phyloP scores from a whole-genome alignment of 495 filamentous ascomycete genomes.

The Darksidea phi region DNA sequence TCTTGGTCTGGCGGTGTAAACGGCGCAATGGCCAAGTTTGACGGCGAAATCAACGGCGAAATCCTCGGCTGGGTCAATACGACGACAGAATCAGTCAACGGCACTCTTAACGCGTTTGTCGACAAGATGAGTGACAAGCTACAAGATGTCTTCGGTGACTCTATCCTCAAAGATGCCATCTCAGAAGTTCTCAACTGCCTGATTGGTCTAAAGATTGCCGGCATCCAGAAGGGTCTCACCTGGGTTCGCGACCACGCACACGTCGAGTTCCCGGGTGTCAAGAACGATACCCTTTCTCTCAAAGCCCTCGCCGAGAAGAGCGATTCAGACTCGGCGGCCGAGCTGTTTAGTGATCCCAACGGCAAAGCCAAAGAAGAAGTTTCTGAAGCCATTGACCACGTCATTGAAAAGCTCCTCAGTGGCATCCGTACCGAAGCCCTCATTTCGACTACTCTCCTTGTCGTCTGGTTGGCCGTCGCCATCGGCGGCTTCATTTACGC shows the following conservation, averaged over 20 bases:
- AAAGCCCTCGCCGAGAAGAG: constrained; percentile 67
- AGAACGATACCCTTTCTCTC: constrained; percentile 77
- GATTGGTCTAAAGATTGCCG: constrained; percentile 43
- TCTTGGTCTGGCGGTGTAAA: constrained; percentile 80
- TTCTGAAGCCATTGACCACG: constrained; percentile 65
- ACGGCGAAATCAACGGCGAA: constrained; percentile 74
- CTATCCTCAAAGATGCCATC: constrained; percentile 70
- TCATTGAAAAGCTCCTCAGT: constrained; percentile 61
- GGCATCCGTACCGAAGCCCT: constrained; percentile 71
- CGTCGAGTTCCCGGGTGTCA: constrained; percentile 73
- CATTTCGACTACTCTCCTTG: constrained; percentile 67
- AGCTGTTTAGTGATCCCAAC: constrained; percentile 72
- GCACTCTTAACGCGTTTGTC: constrained; percentile 80
- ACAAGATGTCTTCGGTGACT: constrained; percentile 75
- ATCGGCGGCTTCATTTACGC: constrained; percentile 71
- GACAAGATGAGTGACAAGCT: constrained; percentile 68
- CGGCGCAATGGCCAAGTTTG: constrained; percentile 63
- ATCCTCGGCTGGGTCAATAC: constrained; percentile 87
- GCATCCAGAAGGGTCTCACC: constrained; percentile 78
- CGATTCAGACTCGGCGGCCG: constrained; percentile 52
- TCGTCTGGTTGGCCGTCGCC: constrained; percentile 72
- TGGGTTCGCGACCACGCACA: constrained; percentile 87
- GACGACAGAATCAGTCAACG: constrained; percentile 74
- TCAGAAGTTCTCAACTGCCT: constrained; percentile 58
- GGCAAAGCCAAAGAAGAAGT: constrained; percentile 73